phyloP scores from a whole-genome alignment of 345 rosid genomes.

The Brassica incana region DNA sequence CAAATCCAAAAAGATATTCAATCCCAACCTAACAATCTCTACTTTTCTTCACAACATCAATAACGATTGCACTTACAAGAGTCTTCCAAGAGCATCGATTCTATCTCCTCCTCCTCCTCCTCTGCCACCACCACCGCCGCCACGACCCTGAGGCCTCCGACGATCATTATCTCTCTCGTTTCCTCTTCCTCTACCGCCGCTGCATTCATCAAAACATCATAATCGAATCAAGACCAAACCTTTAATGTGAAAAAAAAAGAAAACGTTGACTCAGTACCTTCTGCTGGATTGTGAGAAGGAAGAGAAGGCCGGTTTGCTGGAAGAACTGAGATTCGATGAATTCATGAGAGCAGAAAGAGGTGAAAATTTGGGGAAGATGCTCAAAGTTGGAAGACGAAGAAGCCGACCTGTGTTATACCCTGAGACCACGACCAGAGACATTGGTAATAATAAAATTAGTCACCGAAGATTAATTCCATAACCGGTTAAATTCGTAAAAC shows the following conservation, averaged over 20 bases:
- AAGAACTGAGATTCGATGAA: slow-evolving; percentile 27
- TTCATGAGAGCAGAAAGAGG: slow-evolving; percentile 22
- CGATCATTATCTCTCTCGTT: slow-evolving; percentile 43
- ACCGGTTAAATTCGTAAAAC: slow-evolving; percentile 10
- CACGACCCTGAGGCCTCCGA: slow-evolving; percentile 50
- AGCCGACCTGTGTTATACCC: slow-evolving; percentile 10
- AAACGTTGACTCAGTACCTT: slow-evolving; percentile 38
- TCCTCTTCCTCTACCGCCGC: slow-evolving; percentile 56
- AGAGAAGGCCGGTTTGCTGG: slow-evolving; percentile 33
- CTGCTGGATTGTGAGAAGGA: slow-evolving; percentile 44
- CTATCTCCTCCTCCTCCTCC: slow-evolving; percentile 50
- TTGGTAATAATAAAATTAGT: not conserved
- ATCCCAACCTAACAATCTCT: not conserved
- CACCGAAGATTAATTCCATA: not conserved
- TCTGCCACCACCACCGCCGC: slow-evolving; percentile 48
- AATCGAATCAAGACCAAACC: not conserved
- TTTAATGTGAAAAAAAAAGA: not conserved
- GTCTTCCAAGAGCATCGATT: slow-evolving; percentile 86
- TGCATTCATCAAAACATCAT: slow-evolving; percentile 11
- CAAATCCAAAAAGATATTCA: not conserved
- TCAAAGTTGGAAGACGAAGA: slow-evolving; percentile 21
- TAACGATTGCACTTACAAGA: slow-evolving; percentile 54
- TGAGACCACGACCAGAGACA: not conserved
- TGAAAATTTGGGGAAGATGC: not conserved
- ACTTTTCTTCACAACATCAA: not conserved